phyloP scores from a whole-genome alignment of 768 basidiomycete genomes.

The Suillus subalutaceus region DNA sequence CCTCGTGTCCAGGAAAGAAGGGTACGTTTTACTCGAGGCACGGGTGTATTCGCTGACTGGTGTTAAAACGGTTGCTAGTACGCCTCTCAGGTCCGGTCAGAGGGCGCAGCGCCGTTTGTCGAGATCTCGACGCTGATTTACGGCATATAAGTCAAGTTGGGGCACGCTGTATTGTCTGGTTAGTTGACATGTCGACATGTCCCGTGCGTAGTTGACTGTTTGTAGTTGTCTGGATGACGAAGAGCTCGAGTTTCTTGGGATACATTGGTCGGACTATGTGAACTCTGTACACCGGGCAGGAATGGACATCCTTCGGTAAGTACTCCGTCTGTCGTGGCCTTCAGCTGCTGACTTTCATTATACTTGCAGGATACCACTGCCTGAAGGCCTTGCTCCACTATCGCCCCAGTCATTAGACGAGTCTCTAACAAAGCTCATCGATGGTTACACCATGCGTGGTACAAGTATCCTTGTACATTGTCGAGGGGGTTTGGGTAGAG shows the following conservation, averaged over 20 bases:
- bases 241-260: constrained; percentile 86
- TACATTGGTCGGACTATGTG: constrained; percentile 80
- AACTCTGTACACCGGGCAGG: constrained; percentile 60
- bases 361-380: constrained; percentile 74
- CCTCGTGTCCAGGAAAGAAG: constrained; percentile 96
- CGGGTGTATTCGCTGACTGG: background rate
- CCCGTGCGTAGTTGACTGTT: background rate
- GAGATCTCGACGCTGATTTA: constrained; percentile 80
- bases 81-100: constrained; percentile 74
- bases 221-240: constrained; percentile 81
- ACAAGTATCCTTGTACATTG: constrained; percentile 83
- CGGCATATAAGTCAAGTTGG: constrained; percentile 71
- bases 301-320: constrained; percentile 55
- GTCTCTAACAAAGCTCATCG: constrained; percentile 66
- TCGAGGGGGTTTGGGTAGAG: constrained; percentile 91
- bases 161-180: constrained; percentile 86
- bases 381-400: constrained; percentile 85
- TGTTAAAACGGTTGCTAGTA: constrained; percentile 41
- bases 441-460: constrained; percentile 73
- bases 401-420: constrained; percentile 61
- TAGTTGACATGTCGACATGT: constrained; percentile 18
- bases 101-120: constrained; percentile 80
- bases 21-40: constrained; percentile 41
- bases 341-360: constrained; percentile 2
- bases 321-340: constrained; percentile 3